phyloP scores from a whole-genome alignment of 2,329 filamentous ascomycete species.

The Tolypocladium pustulatum region DNA sequence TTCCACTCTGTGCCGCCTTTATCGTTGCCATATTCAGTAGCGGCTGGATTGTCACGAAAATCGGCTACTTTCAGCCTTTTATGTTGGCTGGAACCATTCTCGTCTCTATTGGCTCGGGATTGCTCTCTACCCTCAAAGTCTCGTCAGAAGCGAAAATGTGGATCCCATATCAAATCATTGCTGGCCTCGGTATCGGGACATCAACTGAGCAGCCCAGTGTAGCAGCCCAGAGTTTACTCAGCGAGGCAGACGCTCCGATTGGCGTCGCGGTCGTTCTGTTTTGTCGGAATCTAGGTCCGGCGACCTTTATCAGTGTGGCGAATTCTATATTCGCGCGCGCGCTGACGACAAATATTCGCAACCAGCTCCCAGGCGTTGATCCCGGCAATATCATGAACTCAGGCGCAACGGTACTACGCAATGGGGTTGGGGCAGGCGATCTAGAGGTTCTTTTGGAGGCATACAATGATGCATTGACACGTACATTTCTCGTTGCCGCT shows the following conservation, averaged over 20 bases:
- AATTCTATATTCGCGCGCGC: not conserved
- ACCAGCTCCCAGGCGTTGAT: not conserved
- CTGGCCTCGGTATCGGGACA: not conserved
- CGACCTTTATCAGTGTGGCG: not conserved
- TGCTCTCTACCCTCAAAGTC: not conserved
- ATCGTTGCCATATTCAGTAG: not conserved
- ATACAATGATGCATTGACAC: not conserved
- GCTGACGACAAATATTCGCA: not conserved
- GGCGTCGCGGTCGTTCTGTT: not conserved
- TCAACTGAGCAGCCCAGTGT: slow-evolving; percentile 1
- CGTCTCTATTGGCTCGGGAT: not conserved
- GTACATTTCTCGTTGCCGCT: not conserved
- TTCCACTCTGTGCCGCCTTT: not conserved
- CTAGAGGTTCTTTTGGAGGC: not conserved
- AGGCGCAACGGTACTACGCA: not conserved
- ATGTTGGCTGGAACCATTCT: not conserved
- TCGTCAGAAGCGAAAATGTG: not conserved
- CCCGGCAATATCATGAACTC: not conserved
- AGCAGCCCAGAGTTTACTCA: not conserved
- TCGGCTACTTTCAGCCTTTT: not conserved
- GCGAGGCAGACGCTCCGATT: not conserved
- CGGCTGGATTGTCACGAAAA: not conserved
- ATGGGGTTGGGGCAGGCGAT: not conserved
- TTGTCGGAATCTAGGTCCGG: not conserved
- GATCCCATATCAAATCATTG: not conserved